These are phyloP conservation scores for Berberis thunbergii DNA, from an alignment of 164 flowering plant species.

Conservation along the genomic window DNA sequence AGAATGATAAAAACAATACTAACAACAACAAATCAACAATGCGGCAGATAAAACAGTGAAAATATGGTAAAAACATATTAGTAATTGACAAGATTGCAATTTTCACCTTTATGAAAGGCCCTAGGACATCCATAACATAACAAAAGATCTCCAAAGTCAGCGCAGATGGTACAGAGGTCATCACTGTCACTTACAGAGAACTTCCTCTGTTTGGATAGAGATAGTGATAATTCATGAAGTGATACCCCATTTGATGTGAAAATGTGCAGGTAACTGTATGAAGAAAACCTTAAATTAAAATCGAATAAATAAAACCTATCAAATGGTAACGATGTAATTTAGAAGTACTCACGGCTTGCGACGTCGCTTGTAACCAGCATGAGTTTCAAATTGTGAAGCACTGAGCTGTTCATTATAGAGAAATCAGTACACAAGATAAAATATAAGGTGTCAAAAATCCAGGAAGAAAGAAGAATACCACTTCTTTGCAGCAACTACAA, in stretches of 20 bases:
- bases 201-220: constrained; percentile 37
- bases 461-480: constrained; percentile 33
- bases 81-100: neutral
- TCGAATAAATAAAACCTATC: neutral
- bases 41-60: neutral
- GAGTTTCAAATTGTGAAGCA: constrained; percentile 91
- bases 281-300: constrained; percentile 3
- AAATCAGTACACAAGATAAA: neutral
- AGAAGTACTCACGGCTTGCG: constrained; percentile 77
- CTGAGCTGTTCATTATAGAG: constrained; percentile 55
- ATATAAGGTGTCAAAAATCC: neutral
- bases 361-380: constrained; percentile 87
- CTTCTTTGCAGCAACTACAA: constrained; percentile 68
- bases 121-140: constrained; percentile 89
- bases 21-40: neutral
- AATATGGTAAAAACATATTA: neutral
- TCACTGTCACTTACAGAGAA: constrained; percentile 54
- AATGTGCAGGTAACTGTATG: constrained; percentile 66
- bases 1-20: neutral
- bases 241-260: constrained; percentile 87
- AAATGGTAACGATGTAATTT: neutral
- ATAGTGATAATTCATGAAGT: constrained; percentile 71
- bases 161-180: constrained; percentile 74
- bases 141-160: constrained; percentile 68
- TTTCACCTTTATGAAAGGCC: constrained; percentile 51